Evolutionary conservation across 2,329 filamentous ascomycete species (phyloP).

Genomic region (Hypoxylon sp.): DNA sequence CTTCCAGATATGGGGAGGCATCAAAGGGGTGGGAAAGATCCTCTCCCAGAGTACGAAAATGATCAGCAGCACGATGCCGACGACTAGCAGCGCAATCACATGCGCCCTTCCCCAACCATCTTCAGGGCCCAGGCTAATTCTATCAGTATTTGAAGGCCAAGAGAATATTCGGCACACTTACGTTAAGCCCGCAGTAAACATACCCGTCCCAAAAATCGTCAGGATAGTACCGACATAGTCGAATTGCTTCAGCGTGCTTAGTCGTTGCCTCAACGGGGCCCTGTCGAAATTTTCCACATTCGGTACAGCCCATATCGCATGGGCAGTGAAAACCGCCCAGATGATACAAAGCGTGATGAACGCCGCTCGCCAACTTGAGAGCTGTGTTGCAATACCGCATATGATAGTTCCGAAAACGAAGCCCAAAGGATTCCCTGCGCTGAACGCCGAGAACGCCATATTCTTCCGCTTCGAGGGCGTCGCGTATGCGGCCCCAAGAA

Average conservation of each 20-base stretch:
- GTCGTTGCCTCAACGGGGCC: slow-evolving; percentile 56
- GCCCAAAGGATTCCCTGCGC: slow-evolving; percentile 56
- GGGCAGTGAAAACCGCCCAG: slow-evolving; percentile 70
- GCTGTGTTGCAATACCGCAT: slow-evolving; percentile 71
- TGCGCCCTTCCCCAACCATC: slow-evolving; percentile 74
- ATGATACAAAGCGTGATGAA: slow-evolving; percentile 75
- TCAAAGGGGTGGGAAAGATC: slow-evolving; percentile 63
- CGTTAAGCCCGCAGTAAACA: slow-evolving; percentile 74
- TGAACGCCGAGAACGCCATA: slow-evolving; percentile 53
- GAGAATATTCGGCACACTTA: slow-evolving; percentile 53
- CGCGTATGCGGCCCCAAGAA: slow-evolving; percentile 75
- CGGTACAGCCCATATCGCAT: slow-evolving; percentile 74
- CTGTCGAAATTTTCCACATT: slow-evolving; percentile 62
- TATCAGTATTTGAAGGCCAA: slow-evolving; percentile 24
- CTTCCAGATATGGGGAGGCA: slow-evolving; percentile 70
- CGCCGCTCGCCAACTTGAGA: slow-evolving; percentile 74
- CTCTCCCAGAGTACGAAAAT: slow-evolving; percentile 75
- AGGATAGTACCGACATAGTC: slow-evolving; percentile 73
- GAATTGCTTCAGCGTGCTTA: slow-evolving; percentile 66
- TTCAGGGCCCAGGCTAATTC: slow-evolving; percentile 64
- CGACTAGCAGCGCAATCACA: slow-evolving; percentile 72
- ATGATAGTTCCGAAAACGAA: slow-evolving; percentile 66
- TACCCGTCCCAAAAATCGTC: slow-evolving; percentile 74
- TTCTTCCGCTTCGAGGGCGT: slow-evolving; percentile 63
- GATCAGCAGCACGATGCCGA: slow-evolving; percentile 70